Conservation (phyloP, 768 basidiomycete genomes). For the Gloeophyllum trabeum region DNA sequence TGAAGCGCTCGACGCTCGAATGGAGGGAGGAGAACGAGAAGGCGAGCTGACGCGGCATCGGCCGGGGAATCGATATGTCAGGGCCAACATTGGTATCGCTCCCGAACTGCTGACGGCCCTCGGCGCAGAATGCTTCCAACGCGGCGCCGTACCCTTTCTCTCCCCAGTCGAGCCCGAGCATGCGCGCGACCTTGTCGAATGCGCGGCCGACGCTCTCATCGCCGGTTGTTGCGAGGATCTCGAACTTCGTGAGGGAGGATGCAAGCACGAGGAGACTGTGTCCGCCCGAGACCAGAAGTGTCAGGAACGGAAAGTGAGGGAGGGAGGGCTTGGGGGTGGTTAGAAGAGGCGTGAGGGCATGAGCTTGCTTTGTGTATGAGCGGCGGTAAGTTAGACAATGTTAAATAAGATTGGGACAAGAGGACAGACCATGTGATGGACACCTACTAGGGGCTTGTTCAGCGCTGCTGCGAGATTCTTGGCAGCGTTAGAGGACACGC, state of each 20-base stretch:
- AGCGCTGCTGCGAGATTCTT: conserved; percentile 72
- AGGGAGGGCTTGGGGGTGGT: conserved; percentile 29
- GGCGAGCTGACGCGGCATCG: conserved; percentile 40
- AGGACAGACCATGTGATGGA: conserved; percentile 83
- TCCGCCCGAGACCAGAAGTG: conserved; percentile 86
- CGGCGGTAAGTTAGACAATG: conserved; percentile 2
- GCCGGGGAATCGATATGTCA: conserved; percentile 26
- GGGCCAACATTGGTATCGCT: conserved; percentile 14
- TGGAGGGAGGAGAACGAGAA: conserved; percentile 82
- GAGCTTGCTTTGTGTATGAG: conserved; percentile 62
- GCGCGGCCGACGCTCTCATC: conserved; percentile 73
- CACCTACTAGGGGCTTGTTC: conserved; percentile 74
- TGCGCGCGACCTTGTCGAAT: conserved; percentile 74
- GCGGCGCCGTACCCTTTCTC: conserved; percentile 66
- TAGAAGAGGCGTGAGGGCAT: conserved; percentile 73
- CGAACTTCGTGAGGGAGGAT: conserved; percentile 41
- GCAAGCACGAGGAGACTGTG: conserved; percentile 85
- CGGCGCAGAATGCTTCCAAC: conserved; percentile 60
- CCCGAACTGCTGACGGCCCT: conserved; percentile 15
- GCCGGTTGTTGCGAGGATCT: conserved; percentile 59
- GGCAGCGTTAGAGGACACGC: conserved; percentile 73
- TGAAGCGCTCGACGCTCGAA: conserved; percentile 51
- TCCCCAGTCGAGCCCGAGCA: conserved; percentile 57
- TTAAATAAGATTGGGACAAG: neutral
- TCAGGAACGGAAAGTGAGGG: conserved; percentile 76